Evolutionary conservation across 371 early-diverging fungal genomes (phyloP).

Genomic region (Zychaea mexicana): DNA sequence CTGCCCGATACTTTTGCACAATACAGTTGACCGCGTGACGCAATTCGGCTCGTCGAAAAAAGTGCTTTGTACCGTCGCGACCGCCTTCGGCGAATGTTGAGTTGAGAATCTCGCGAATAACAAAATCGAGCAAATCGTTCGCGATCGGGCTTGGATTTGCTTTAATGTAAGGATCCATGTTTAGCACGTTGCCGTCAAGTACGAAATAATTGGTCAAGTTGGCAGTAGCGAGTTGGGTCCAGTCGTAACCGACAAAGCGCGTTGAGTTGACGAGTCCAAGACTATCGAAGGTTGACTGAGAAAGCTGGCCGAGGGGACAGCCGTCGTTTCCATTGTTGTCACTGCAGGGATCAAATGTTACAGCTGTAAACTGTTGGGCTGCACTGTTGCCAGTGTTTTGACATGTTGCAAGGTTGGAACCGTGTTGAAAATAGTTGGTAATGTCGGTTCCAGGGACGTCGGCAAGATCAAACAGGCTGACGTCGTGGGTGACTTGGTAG

Average conservation of each 20-base stretch:
- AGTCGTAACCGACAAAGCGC: conserved; percentile 64
- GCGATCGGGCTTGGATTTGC: conserved; percentile 30
- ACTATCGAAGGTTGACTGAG: conserved; percentile 10
- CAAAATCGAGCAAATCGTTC: conserved; percentile 55
- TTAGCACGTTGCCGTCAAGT: conserved; percentile 70
- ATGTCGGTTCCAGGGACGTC: conserved; percentile 54
- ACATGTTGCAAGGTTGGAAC: conserved; percentile 22
- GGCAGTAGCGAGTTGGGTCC: conserved; percentile 52
- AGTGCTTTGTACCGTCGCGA: conserved; percentile 70
- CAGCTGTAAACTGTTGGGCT: conserved; percentile 38
- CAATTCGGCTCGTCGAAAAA: conserved; percentile 55
- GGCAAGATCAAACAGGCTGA: conserved; percentile 23
- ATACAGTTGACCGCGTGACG: conserved; percentile 61
- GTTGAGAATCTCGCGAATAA: conserved; percentile 50
- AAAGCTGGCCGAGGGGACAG: conserved; percentile 22
- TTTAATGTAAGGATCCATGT: conserved; percentile 60
- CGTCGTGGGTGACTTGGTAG: conserved; percentile 23
- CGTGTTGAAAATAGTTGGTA: conserved; percentile 48
- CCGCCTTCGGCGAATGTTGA: conserved; percentile 39
- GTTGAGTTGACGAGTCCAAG: conserved; percentile 29
- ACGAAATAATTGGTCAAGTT: conserved; percentile 55
- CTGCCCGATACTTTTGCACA: conserved; percentile 66
- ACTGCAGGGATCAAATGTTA: conserved; percentile 40
- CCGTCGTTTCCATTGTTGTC: conserved; percentile 42
- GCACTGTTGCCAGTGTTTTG: conserved; percentile 14